Conservation (phyloP, 2,329 filamentous ascomycete genomes). For the Aspergillus felis region DNA sequence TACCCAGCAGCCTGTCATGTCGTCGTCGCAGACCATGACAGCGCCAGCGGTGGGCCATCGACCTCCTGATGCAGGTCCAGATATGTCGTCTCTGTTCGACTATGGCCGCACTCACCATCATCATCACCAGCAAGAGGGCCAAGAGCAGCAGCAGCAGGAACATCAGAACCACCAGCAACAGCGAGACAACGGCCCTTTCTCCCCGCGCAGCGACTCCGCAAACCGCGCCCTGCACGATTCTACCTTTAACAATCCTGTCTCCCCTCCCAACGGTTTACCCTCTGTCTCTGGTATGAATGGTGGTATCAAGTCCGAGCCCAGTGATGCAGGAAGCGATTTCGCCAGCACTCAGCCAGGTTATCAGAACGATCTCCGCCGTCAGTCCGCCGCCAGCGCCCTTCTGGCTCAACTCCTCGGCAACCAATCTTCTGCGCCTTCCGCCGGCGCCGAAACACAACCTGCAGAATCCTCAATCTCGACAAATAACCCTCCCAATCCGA, state of each 20-base stretch:
- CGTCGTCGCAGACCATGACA: conserved; percentile 46
- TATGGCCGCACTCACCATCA: conserved; percentile 29
- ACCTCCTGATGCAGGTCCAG: conserved; percentile 40
- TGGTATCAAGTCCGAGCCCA: conserved; percentile 29
- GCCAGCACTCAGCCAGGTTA: conserved; percentile 17
- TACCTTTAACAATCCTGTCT: conserved; percentile 21
- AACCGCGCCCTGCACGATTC: conserved; percentile 37
- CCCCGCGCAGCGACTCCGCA: conserved; percentile 37
- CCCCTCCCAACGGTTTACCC: conserved; percentile 26
- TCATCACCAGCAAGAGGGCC: conserved; percentile 20
- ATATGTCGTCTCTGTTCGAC: conserved; percentile 40
- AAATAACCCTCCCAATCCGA: background rate
- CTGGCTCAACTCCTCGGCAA: conserved; percentile 40
- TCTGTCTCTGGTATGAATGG: conserved; percentile 23
- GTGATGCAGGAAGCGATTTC: conserved; percentile 18
- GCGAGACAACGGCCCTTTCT: conserved; percentile 16
- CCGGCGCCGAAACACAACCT: conserved; percentile 15
- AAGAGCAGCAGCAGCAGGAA: conserved; percentile 19
- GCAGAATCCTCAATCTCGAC: background rate
- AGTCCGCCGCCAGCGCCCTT: conserved; percentile 39
- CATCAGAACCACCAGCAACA: conserved; percentile 10
- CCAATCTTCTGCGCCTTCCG: conserved; percentile 23
- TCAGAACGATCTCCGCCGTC: conserved; percentile 33
- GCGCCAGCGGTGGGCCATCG: conserved; percentile 45
- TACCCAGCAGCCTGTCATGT: conserved; percentile 38